Evolutionary conservation across 208 protist species (phyloP).

Genomic region (Wallacemonas sp.): DNA sequence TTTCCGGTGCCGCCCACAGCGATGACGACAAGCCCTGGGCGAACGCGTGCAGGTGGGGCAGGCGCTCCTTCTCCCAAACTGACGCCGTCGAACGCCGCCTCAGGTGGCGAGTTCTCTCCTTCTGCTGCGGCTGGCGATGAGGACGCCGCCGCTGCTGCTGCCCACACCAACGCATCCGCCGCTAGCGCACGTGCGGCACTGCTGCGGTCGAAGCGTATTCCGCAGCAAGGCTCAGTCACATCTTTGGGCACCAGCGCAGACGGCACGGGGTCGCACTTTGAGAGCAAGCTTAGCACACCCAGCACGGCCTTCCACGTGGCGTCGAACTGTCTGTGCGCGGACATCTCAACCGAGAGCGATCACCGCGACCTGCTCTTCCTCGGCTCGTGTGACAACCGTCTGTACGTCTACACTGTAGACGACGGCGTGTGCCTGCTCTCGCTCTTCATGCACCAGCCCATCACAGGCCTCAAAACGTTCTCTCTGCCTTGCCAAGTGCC

Average conservation of each 20-base stretch:
- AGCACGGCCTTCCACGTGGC: constrained; percentile 67
- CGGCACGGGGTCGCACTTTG: not conserved
- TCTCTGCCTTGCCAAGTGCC: constrained; percentile 26
- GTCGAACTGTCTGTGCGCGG: constrained; percentile 80
- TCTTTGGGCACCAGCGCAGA: not conserved
- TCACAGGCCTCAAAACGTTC: constrained; percentile 75
- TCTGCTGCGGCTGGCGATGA: not conserved
- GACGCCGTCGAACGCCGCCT: too few relatives aligned
- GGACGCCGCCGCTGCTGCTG: not conserved
- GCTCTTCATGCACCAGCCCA: constrained; percentile 72
- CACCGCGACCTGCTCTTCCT: constrained; percentile 57
- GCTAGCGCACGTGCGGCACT: constrained; percentile 7
- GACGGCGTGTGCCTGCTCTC: constrained; percentile 59
- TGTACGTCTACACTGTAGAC: constrained; percentile 78
- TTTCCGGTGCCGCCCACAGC: constrained; percentile 36
- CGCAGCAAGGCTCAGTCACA: constrained; percentile 8
- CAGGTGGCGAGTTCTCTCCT: too few relatives aligned
- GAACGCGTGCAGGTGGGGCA: not conserved
- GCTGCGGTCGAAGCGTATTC: constrained; percentile 10
- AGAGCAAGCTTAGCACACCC: constrained; percentile 9
- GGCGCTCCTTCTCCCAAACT: too few relatives aligned
- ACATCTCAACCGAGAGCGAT: constrained; percentile 37
- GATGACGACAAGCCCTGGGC: not conserved
- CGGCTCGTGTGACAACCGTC: constrained; percentile 70
- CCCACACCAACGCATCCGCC: not conserved